Base-by-base conservation (phyloP, 768 basidiomycete genomes). In the Suillus decipiens region DNA sequence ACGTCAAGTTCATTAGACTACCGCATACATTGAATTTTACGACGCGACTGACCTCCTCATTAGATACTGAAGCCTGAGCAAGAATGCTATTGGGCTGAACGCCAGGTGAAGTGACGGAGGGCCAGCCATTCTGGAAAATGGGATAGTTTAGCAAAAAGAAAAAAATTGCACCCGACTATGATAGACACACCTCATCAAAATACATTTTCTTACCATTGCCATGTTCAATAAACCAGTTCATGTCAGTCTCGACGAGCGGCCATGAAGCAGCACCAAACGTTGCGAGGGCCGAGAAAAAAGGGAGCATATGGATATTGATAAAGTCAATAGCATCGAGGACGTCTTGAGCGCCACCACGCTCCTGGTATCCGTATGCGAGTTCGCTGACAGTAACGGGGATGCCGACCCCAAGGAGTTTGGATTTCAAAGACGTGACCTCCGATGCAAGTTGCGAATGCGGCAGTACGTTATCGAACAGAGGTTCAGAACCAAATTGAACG, bases 151-250 rank as follows among this genome's bases (percentile, higher is more conserved):
- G 17, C 12, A 28, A 39, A 22, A n/a, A 9, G n/a, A 43, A 50
- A 22, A 31, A 7, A 31, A 15, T 28, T 28, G 34, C 48, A 45
- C 19, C 0, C 17, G 22, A 48, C 9, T 1, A n/a, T n/a, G 15
- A 56, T 24, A 17, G 45, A 60, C 79, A 41, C 47, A 86, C 90
- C 81, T 92, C 82, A 67, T 84, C 86, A 42, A 90, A 78, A 68
- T 89, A 89, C 71, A 91, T 89, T 75, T 92, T 92, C 79, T 91
- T 91, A 12, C 84, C 85, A 36, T 82, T 69, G 5, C 84, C 86
- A 60, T 87, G 80, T n/a, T 78, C 69, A 43, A 87, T 79, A 69
- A 92, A 92, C 84, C 86, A 92, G 63, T 89, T 72, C 61, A 90
- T 70, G 70, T 92, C 89, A 1, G 68, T 71, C 63, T 77, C 56